Evolutionary conservation across 2,329 filamentous ascomycete species (phyloP).

Genomic region (Sporothrix pallida): DNA sequence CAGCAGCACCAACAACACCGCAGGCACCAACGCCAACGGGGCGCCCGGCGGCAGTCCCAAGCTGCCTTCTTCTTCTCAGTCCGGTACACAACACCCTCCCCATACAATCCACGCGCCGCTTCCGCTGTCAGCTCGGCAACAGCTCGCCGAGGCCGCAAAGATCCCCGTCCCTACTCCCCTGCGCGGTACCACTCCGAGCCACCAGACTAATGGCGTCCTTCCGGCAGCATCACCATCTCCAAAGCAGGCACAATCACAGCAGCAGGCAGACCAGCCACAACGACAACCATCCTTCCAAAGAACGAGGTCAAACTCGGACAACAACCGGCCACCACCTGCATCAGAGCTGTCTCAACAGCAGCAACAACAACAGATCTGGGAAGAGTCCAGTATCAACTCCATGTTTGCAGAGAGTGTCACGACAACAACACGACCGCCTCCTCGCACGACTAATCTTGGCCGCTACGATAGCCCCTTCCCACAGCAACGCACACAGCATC

Average conservation of each 20-base stretch:
- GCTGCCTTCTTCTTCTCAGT: slow-evolving; percentile 19
- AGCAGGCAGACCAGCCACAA: slow-evolving; percentile 18
- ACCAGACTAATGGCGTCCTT: slow-evolving; percentile 37
- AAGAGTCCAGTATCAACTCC: slow-evolving; percentile 48
- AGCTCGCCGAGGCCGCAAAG: slow-evolving; percentile 45
- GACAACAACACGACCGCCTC: slow-evolving; percentile 25
- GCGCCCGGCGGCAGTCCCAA: slow-evolving; percentile 34
- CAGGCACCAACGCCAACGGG: slow-evolving; percentile 27
- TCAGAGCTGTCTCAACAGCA: slow-evolving; percentile 31
- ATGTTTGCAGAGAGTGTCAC: slow-evolving; percentile 39
- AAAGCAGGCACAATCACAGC: slow-evolving; percentile 27
- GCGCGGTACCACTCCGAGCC: slow-evolving; percentile 42
- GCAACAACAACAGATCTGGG: slow-evolving; percentile 45
- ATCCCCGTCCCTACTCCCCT: slow-evolving; percentile 46
- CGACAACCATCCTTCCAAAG: slow-evolving; percentile 32
- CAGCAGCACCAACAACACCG: neutral
- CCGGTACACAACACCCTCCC: slow-evolving; percentile 1
- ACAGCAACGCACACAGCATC: slow-evolving; percentile 34
- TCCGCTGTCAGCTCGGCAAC: slow-evolving; percentile 42
- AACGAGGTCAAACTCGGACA: slow-evolving; percentile 40
- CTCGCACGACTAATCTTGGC: slow-evolving; percentile 3
- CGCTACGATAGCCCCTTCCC: slow-evolving; percentile 37
- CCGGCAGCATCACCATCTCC: slow-evolving; percentile 20
- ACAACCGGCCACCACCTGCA: slow-evolving; percentile 36
- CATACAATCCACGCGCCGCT: slow-evolving; percentile 36